phyloP scores from a whole-genome alignment of 176 grass and related monocot genomes.

The Elymus sibiricus region DNA sequence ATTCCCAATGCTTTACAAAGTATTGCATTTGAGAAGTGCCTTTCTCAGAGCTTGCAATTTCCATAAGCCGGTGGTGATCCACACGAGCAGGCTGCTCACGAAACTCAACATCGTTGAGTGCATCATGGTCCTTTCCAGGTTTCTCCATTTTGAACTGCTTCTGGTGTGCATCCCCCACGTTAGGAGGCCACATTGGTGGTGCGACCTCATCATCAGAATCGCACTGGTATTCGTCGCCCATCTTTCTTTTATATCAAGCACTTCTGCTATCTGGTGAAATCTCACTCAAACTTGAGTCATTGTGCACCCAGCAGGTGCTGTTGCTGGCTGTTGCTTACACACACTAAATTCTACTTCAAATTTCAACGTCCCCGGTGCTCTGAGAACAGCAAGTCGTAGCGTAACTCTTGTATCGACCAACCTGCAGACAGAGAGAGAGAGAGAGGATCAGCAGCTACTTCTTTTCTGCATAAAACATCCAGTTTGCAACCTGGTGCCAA shows the following conservation, averaged over 20 bases:
- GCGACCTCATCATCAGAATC: conserved; percentile 61
- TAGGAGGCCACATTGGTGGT: conserved; percentile 82
- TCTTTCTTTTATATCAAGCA: conserved; percentile 27
- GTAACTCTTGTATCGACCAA: background rate
- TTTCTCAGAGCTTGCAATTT: conserved; percentile 74
- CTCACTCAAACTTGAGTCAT: background rate
- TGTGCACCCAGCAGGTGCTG: background rate
- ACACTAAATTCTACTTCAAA: conserved; percentile 4
- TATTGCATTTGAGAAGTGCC: conserved; percentile 59
- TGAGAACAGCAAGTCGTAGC: background rate
- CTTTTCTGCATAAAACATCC: conserved; percentile 22
- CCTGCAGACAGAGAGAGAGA: background rate
- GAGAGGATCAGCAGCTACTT: conserved; percentile 21
- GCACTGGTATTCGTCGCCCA: conserved; percentile 57
- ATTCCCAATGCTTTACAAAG: conserved; percentile 71
- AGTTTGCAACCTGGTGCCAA: background rate
- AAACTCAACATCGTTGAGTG: conserved; percentile 54
- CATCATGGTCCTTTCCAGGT: conserved; percentile 41
- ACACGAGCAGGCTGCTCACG: conserved; percentile 31
- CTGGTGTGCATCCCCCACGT: conserved; percentile 56
- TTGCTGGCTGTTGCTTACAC: background rate
- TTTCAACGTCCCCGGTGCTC: background rate
- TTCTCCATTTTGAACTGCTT: conserved; percentile 68
- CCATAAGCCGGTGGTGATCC: conserved; percentile 47
- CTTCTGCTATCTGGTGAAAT: conserved; percentile 8